A percentile compares a stretch with the other conserved stretches of the same genome.
phyloP scores from a whole-genome alignment of 2,329 filamentous ascomycete genomes.

The Stagonosporopsis cucurbitacearum region DNA sequence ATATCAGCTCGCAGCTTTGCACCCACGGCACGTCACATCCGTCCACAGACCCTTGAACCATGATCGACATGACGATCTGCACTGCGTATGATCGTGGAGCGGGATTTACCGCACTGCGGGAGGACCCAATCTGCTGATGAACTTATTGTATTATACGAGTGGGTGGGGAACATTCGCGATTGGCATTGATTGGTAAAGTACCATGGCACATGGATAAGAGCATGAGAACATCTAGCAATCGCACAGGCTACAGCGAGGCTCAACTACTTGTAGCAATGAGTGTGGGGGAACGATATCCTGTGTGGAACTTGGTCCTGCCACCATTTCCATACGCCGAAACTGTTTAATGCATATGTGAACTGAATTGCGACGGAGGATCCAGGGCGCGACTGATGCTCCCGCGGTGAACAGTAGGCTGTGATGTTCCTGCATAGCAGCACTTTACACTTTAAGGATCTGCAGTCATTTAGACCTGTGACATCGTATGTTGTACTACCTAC shows the following conservation, averaged over 20 bases:
- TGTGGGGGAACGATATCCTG: too few species aligned
- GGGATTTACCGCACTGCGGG: neutral
- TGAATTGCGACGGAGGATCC: too few species aligned
- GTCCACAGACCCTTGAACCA: neutral
- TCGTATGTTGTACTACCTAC: neutral
- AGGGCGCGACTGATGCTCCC: too few species aligned
- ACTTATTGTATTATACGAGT: too few species aligned
- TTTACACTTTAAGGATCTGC: neutral
- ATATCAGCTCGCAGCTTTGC: neutral
- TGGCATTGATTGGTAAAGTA: neutral
- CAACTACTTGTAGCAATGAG: too few species aligned
- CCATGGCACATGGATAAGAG: neutral
- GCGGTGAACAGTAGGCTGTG: neutral
- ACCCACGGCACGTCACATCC: neutral
- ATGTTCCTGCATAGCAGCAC: neutral
- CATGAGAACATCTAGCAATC: neutral
- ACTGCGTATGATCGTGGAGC: neutral
- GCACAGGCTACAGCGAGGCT: neutral
- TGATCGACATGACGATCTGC: neutral
- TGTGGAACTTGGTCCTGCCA: too few species aligned
- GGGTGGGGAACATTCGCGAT: neutral
- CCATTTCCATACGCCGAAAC: too few species aligned
- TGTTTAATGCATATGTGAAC: too few species aligned
- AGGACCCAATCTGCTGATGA: neutral
- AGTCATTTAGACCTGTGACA: neutral